A percentile compares a stretch with the other conserved stretches of the same genome.
These are phyloP conservation scores for Ustilago nuda DNA, from an alignment of 1,284 basidiomycete species.

Conservation along the genomic window DNA sequence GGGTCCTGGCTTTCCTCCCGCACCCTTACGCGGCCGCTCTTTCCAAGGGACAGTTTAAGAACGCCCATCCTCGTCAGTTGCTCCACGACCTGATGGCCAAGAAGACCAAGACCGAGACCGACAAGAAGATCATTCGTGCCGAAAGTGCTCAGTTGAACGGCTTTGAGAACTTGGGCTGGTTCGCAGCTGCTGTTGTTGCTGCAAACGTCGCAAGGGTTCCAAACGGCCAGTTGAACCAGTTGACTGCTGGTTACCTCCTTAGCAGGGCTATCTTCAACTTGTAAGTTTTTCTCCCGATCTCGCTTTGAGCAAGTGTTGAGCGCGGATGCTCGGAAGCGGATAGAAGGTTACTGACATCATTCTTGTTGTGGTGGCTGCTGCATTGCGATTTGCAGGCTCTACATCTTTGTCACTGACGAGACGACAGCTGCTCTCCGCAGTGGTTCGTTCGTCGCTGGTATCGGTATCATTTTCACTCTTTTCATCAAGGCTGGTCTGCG, in stretches of 20 bases:
- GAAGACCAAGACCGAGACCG: slow-evolving; percentile 40
- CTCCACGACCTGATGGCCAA: slow-evolving; percentile 41
- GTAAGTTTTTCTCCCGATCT: slow-evolving; percentile 18
- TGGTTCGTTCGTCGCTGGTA: slow-evolving; percentile 29
- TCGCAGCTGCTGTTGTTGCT: slow-evolving; percentile 48
- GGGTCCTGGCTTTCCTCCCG: slow-evolving; percentile 36
- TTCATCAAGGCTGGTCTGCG: slow-evolving; percentile 50
- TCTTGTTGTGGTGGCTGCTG: background rate
- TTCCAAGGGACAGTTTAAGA: slow-evolving; percentile 36
- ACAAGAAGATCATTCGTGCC: slow-evolving; percentile 48
- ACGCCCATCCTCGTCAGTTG: slow-evolving; percentile 35
- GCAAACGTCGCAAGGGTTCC: slow-evolving; percentile 59
- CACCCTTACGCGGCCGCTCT: slow-evolving; percentile 23
- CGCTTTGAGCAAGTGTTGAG: background rate
- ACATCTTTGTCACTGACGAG: slow-evolving; percentile 39
- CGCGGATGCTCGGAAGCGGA: background rate
- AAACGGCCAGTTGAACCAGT: slow-evolving; percentile 47
- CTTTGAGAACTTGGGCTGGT: slow-evolving; percentile 41
- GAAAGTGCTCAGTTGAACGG: slow-evolving; percentile 43
- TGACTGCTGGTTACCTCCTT: slow-evolving; percentile 51
- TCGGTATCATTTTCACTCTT: slow-evolving; percentile 47
- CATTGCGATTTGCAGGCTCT: slow-evolving; percentile 18
- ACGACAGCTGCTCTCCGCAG: slow-evolving; percentile 23
- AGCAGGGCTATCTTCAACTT: slow-evolving; percentile 53
- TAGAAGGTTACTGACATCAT: background rate